Conservation (phyloP, 331 rosid species). For the Ulmus americana region DNA sequence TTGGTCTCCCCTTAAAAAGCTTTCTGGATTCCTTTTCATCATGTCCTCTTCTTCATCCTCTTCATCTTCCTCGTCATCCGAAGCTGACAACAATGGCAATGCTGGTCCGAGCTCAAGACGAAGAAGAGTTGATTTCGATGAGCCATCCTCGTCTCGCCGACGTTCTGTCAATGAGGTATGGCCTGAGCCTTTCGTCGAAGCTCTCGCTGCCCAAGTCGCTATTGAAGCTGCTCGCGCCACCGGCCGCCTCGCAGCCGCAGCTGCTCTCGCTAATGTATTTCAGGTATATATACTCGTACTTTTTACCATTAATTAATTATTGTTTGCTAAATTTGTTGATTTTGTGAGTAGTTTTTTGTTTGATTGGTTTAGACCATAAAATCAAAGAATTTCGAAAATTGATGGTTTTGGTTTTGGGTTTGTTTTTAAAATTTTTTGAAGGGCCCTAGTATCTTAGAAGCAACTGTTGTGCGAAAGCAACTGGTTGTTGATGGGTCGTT, state of each 20-base stretch:
- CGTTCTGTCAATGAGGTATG: slow-evolving; percentile 49
- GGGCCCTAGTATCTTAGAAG: not conserved
- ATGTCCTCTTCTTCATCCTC: slow-evolving; percentile 55
- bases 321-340: not conserved
- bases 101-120: slow-evolving; percentile 16
- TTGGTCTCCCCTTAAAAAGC: slow-evolving; percentile 15
- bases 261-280: slow-evolving; percentile 61
- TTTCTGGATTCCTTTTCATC: slow-evolving; percentile 1
- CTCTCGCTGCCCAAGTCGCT: slow-evolving; percentile 67
- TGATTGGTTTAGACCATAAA: not conserved
- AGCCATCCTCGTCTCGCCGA: slow-evolving; percentile 68
- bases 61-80: slow-evolving; percentile 17
- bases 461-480: slow-evolving; percentile 37
- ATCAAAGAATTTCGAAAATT: too few relatives aligned
- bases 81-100: slow-evolving; percentile 10
- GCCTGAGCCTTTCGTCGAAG: slow-evolving; percentile 67
- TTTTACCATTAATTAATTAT: too few relatives aligned
- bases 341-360: not conserved
- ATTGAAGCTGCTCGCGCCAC: slow-evolving; percentile 43
- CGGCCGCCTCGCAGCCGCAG: slow-evolving; percentile 66
- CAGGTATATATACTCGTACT: slow-evolving; percentile 39
- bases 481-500: slow-evolving; percentile 44
- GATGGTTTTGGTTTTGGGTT: not conserved
- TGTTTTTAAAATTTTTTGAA: too few relatives aligned
- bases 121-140: slow-evolving; percentile 30